Conservation (phyloP, 345 rosid genomes). For the Rhizophora mangle region DNA sequence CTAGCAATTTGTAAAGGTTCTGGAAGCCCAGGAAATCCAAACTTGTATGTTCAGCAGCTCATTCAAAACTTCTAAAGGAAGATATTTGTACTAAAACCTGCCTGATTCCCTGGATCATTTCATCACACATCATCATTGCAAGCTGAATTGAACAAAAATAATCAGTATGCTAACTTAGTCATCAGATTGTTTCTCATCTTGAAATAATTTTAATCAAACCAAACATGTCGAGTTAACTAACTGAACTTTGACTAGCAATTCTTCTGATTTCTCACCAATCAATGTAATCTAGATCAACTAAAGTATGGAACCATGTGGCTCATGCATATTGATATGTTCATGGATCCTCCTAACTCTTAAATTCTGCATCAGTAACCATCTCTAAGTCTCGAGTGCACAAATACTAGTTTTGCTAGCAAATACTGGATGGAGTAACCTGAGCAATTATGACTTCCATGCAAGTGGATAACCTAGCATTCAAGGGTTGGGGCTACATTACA, state of each 20-base stretch:
- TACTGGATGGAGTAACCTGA: not conserved
- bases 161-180: constrained; percentile 41
- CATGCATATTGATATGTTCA: not conserved
- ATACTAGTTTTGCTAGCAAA: not conserved
- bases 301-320: not conserved
- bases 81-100: constrained; percentile 39
- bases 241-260: not conserved
- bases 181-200: constrained; percentile 25
- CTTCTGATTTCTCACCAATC: not conserved
- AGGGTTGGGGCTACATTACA: not conserved
- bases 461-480: not conserved
- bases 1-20: constrained; percentile 22
- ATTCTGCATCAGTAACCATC: not conserved
- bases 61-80: constrained; percentile 35
- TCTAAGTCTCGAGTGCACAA: not conserved
- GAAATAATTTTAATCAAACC: constrained; percentile 13
- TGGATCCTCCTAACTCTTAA: not conserved
- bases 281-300: not conserved
- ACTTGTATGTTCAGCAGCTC: constrained; percentile 31
- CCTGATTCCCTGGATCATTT: constrained; percentile 53
- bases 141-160: constrained; percentile 63
- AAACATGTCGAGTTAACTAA: not conserved
- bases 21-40: constrained; percentile 20
- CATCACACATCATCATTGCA: constrained; percentile 95
- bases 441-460: not conserved